Evolutionary conservation across 371 early-diverging fungal species (phyloP), one percentile per base, ranked within the genome.

Genomic region (Syncephalastrum contaminatum): DNA sequence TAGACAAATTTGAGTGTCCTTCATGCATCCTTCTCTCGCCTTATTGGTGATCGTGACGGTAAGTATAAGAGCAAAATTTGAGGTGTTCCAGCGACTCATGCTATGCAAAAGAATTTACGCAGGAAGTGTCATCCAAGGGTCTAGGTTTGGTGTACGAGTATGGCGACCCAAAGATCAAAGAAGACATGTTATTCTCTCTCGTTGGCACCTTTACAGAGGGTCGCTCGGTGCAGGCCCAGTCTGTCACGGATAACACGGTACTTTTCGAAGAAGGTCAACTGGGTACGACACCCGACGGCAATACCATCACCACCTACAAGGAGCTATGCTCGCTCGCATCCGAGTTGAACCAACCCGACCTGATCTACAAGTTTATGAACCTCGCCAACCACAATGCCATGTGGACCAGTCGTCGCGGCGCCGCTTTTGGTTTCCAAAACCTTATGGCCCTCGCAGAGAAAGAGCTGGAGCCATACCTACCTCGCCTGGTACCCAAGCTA

Each of bases 341-440:
- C 14, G 97, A 96, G 48, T 78, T 97, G 72, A 93, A 93, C 55
- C 93, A 94, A 46, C 95, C 97, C 12, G 93, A 96, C 49, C 77
- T 97, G 14, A 92, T 95, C n/a, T 95, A 95, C 75, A 89, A 92
- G 60, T 93, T 97, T 58, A 92, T 97, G 91, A 87, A 89, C 42
- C 77, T 97, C 15, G 97, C 97, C 1, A 90, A 92, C 39, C 91
- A 94, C 62, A 88, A 91, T 57, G 90, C 91, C 13, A 81, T 91
- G 75, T 93, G 94, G 94, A 87, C 89, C 54, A 91, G 94, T 12
- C 82, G 95, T n/a, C 81, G 90, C 25, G 96, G 95, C 27, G 93
- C 94, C 7, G 87, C 90, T 1, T 90, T 93, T 69, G 95, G 95
- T 14, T 91, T 95, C 56, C 84, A 89, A 13, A 80, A 86, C 10